These are phyloP conservation scores for Termitomyces sp. DNA, from an alignment of 768 basidiomycete species.

Conservation along the genomic window DNA sequence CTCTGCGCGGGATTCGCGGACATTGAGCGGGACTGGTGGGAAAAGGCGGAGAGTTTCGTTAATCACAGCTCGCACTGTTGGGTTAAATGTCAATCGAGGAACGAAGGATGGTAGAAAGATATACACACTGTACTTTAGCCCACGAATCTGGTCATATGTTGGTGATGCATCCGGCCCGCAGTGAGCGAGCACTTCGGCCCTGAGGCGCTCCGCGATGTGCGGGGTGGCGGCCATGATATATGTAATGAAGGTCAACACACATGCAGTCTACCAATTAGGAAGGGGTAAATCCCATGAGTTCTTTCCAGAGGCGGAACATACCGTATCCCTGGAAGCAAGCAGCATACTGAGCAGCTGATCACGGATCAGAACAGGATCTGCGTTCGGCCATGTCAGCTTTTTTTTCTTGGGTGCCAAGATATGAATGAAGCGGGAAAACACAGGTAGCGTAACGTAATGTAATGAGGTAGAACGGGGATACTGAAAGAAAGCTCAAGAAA, in stretches of 20 bases:
- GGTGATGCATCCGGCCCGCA: constrained; percentile 44
- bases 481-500: neutral
- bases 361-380: constrained; percentile 62
- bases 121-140: constrained; percentile 58
- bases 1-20: constrained; percentile 47
- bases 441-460: neutral
- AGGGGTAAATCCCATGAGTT: neutral
- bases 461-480: neutral
- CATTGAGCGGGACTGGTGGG: constrained; percentile 73
- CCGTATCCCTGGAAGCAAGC: constrained; percentile 75
- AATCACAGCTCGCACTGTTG: constrained; percentile 65
- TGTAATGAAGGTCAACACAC: constrained; percentile 59
- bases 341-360: constrained; percentile 77
- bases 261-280: constrained; percentile 48
- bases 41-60: constrained; percentile 76
- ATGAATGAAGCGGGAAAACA: neutral
- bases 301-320: constrained; percentile 22
- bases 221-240: constrained; percentile 70
- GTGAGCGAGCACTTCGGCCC: constrained; percentile 53
- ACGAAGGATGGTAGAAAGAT: neutral
- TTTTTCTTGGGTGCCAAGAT: neutral
- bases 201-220: constrained; percentile 43
- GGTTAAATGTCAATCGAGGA: constrained; percentile 3
- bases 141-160: constrained; percentile 49
- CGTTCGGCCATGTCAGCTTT: neutral